These are phyloP conservation scores for Phialocephala subalpina DNA, from an alignment of 2,329 filamentous ascomycete species.

Conservation along the genomic window DNA sequence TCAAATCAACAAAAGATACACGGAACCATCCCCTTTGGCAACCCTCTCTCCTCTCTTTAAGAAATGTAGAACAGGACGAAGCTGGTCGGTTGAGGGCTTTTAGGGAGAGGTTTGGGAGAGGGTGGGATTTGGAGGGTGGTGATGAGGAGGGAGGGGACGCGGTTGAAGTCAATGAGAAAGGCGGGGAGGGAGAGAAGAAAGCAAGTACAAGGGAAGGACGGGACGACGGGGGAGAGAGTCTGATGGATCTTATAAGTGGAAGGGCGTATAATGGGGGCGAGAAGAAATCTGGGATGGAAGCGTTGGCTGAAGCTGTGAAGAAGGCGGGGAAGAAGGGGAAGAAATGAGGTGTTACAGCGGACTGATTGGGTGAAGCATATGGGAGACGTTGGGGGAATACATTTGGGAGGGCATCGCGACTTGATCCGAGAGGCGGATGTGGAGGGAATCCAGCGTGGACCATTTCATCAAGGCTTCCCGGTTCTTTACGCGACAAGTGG, in stretches of 20 bases:
- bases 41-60: constrained; percentile 79
- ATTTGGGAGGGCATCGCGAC: not conserved
- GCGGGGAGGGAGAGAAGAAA: too few species aligned
- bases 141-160: constrained; percentile 45
- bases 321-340: constrained; percentile 7
- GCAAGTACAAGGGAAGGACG: constrained; percentile 46
- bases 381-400: not conserved
- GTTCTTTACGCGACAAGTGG: too few species aligned
- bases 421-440: not conserved
- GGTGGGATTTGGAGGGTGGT: constrained; percentile 71
- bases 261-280: constrained; percentile 38
- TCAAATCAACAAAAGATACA: constrained; percentile 77
- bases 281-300: not conserved
- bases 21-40: constrained; percentile 94
- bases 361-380: not conserved
- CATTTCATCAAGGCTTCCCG: too few species aligned
- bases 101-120: constrained; percentile 81
- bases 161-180: too few species aligned
- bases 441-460: not conserved
- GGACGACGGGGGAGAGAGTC: constrained; percentile 54
- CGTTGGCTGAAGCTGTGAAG: too few species aligned
- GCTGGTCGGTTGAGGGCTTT: constrained; percentile 89
- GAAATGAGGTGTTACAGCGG: constrained; percentile 11
- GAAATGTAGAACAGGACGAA: constrained; percentile 94
- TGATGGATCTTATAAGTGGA: constrained; percentile 63